Base-by-base conservation (phyloP, 1,139 yeast species). In the Suhomyces anneliseae region DNA sequence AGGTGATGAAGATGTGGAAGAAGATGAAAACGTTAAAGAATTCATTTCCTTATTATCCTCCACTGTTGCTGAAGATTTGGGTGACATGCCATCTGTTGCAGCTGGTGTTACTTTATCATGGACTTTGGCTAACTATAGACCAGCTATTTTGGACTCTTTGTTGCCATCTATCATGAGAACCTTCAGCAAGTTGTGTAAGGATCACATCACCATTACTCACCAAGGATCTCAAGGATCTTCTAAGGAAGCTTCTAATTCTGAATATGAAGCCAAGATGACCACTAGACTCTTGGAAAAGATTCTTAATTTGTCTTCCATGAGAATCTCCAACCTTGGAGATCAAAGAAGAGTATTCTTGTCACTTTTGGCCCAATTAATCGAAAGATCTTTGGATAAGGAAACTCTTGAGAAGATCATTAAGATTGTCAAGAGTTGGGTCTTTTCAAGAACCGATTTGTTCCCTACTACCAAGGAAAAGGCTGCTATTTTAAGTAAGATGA, bases 401-500 rank as follows among this genome's bases (percentile, higher is more conserved):
- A 79, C 95, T 8, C 74, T 93, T 52, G 82, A 81, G 52, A 87
- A 87, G 60, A 87, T 93, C 45, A 83, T 93, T 38, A 78, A 79
- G 38, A 84, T 92, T 52, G 93, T 93, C 1, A 81, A 92, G 58
- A 79, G 78, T 14, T 95, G 99, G 98, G 95, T 92, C 0, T 90
- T 95, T 60, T 82, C 90, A 2, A 82, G 86, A 49, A 74, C 82
- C 1, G 96, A 90, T 54, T 77, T 89, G 35, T 92, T 92, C 72
- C 99, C 99, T 2, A 90, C 99, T 0, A 85, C 89, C 6, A 95
- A 95, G 62, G 99, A 95, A 61, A 93, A 95, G 64, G 97, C 99
- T 0, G 97, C 97, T 0, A 85, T 95, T 44, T 72, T 95, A 50
- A 82, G 95, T 11, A 95, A 95, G 64, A 92, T 95, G 97, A 82